A percentile compares a stretch with the other conserved stretches of the same genome.
Evolutionary conservation across 768 basidiomycete species (phyloP).

Genomic region (Hemileccinum impolitum): DNA sequence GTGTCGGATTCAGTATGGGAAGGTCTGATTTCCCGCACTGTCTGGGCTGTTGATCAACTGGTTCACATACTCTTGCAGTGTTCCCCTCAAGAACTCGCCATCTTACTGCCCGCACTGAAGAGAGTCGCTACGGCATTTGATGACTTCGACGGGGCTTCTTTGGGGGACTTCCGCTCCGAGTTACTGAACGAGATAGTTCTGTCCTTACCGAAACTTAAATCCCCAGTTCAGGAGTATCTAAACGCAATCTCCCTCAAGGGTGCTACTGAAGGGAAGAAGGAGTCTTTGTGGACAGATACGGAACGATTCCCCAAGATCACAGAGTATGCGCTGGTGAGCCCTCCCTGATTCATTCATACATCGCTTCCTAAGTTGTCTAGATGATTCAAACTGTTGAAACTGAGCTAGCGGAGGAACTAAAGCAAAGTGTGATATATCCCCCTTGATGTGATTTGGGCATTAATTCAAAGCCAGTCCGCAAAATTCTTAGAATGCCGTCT

Average conservation of each 20-base stretch:
- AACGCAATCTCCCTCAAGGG: constrained; percentile 54
- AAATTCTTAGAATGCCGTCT: constrained; percentile 65
- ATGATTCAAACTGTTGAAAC: constrained; percentile 62
- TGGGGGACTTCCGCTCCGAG: constrained; percentile 58
- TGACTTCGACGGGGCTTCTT: constrained; percentile 36
- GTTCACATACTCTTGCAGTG: constrained; percentile 44
- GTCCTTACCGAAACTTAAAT: constrained; percentile 62
- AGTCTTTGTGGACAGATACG: constrained; percentile 61
- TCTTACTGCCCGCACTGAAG: constrained; percentile 71
- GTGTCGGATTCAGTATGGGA: constrained; percentile 86
- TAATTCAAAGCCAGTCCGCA: constrained; percentile 52
- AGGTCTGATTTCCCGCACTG: constrained; percentile 45
- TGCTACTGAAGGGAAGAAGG: constrained; percentile 66
- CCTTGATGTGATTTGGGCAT: not conserved
- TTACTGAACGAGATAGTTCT: constrained; percentile 70
- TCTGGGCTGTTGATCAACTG: not conserved
- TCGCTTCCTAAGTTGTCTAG: constrained; percentile 35
- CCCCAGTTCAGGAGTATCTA: constrained; percentile 52
- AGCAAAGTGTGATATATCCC: constrained; percentile 43
- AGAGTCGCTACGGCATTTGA: constrained; percentile 67
- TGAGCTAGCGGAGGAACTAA: constrained; percentile 73
- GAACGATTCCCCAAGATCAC: constrained; percentile 53
- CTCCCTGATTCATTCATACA: not conserved
- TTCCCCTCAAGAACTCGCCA: constrained; percentile 76
- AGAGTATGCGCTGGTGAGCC: constrained; percentile 57